Evolutionary conservation across 164 flowering plant species (phyloP).

Genomic region (Dillenia suffruticosa): DNA sequence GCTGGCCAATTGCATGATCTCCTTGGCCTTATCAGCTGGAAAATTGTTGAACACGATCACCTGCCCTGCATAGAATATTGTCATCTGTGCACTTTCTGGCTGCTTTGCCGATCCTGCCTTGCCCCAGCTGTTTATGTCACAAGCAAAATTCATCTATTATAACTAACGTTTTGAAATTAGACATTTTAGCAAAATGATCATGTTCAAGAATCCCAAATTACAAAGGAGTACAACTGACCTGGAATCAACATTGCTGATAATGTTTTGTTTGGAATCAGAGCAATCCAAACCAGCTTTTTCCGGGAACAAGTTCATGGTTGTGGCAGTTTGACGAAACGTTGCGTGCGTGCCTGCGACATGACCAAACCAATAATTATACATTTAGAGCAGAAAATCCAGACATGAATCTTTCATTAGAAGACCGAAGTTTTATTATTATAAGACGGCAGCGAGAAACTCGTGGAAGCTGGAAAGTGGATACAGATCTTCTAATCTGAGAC

Average conservation of each 20-base stretch:
- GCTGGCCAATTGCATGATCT: conserved; percentile 58
- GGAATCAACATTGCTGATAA: conserved; percentile 15
- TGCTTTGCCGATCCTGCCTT: conserved; percentile 1
- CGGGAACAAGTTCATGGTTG: conserved; percentile 44
- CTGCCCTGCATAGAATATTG: conserved; percentile 66
- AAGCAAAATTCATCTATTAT: no score
- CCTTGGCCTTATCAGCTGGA: conserved; percentile 57
- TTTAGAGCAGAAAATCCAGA: background rate
- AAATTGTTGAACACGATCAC: conserved; percentile 56
- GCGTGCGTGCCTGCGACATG: conserved; percentile 22
- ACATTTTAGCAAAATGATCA: no score
- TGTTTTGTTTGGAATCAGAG: conserved; percentile 11
- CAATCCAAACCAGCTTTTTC: conserved; percentile 28
- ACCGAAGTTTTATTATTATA: no score
- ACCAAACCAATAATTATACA: background rate
- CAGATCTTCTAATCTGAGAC: no score
- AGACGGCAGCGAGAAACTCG: no score
- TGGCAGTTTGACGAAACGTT: conserved; percentile 5
- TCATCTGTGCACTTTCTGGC: conserved; percentile 48
- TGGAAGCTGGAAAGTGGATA: no score
- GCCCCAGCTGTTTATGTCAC: no score
- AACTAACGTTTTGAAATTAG: no score
- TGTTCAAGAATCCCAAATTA: no score
- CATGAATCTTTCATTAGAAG: background rate
- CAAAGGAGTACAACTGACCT: conserved; percentile 18